A percentile compares a stretch with the other conserved stretches of the same genome.
These are phyloP conservation scores for Crithidia acanthocephali DNA, from an alignment of 208 protist genomes.

Conservation along the genomic window DNA sequence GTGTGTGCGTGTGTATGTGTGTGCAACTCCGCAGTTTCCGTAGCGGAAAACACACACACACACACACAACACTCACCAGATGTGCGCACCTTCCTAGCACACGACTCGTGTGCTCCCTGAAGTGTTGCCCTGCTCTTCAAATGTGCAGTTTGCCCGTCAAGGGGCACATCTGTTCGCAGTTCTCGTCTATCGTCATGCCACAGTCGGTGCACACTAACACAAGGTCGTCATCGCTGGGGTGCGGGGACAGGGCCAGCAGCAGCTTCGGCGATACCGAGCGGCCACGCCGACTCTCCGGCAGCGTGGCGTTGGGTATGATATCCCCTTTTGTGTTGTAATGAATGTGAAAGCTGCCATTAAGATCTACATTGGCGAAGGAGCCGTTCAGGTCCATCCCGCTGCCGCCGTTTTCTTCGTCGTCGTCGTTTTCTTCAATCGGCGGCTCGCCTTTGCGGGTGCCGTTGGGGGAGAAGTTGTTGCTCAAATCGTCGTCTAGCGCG, in stretches of 20 bases:
- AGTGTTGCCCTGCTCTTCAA: conserved; percentile 9
- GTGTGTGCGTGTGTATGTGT: no score
- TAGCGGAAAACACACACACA: no score
- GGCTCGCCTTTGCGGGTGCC: background rate
- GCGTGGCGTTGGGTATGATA: conserved; percentile 18
- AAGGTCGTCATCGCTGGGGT: conserved; percentile 55
- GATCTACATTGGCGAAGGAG: conserved; percentile 31
- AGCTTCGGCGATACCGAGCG: conserved; percentile 18
- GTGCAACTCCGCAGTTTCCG: no score
- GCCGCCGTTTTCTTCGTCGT: background rate
- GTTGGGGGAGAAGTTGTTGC: background rate
- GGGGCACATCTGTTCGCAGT: conserved; percentile 39
- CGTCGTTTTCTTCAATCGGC: background rate
- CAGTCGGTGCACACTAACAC: conserved; percentile 72
- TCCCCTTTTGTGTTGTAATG: conserved; percentile 33
- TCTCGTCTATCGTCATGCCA: conserved; percentile 50
- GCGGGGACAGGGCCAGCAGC: conserved; percentile 30
- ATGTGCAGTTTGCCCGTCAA: conserved; percentile 56
- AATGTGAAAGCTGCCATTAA: conserved; percentile 41
- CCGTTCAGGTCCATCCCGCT: conserved; percentile 24
- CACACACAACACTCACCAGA: no score
- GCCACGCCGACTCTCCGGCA: conserved; percentile 17
- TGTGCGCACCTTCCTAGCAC: no score
- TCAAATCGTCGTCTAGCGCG: background rate
- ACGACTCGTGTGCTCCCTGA: no score